Base-by-base conservation (phyloP, 257 asterid genomes). In the Gentiana straminea region DNA sequence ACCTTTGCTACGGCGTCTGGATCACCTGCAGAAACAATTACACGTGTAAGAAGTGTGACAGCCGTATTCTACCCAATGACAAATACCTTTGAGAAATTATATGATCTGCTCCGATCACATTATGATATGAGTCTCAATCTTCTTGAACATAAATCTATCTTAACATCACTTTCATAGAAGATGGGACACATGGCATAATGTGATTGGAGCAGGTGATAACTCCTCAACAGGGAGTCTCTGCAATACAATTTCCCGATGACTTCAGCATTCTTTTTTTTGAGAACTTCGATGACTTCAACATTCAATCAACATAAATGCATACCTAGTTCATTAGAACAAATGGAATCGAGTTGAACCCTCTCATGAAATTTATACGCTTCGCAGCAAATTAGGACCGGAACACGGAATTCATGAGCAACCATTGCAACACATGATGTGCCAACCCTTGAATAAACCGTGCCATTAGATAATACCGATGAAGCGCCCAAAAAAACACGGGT, bases 301-400 rank as follows among this genome's bases (percentile, higher is more conserved):
- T 41, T 10, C 46, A 41, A 41, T 5, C 46, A 41, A 38, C 2
- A 35, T 6, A 15, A 53, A 56, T 32, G 41, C 74, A 48, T 83
- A 89, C 97, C 94, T 24, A 89, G 86, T 72, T 86, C 97, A 73
- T 89, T 89, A 55, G 82, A 79, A 82, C 95, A 86, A 66, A 89
- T 83, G 55, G 97, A 89, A 75, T 89, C 95, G 32, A 89, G 97
- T 68, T 89, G 97, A 74, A 89, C 95, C 80, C 95, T 84, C 63
- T 86, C 89, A 36, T 86, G 89, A 73, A 89, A 89, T 65, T 89
- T 89, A 70, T 89, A 89, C 15, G 97, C 95, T 70, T 89, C 97
- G 64, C 95, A 86, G 57, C 97, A 86, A 64, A 89, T 66, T 69
- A 86, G 69, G 53, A 89, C 95, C 0, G 97, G 97, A 66, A 81